These are phyloP conservation scores for Xylariomycetidae sp. DNA, from an alignment of 2,329 filamentous ascomycete species.

Conservation along the genomic window DNA sequence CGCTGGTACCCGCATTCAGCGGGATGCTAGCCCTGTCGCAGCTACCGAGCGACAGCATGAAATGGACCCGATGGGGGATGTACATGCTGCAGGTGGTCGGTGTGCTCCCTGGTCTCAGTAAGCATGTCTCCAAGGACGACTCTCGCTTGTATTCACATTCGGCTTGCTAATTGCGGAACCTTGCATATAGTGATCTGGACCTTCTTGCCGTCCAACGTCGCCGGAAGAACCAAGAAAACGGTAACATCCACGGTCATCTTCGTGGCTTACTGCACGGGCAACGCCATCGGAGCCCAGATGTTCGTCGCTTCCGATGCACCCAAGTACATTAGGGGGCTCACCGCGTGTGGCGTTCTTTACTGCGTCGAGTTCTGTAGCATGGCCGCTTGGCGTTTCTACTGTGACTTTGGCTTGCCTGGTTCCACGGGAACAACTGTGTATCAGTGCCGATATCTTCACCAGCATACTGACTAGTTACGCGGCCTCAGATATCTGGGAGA, in stretches of 20 bases:
- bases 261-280: conserved; percentile 14
- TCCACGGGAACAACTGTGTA: too few relatives aligned
- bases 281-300: conserved; percentile 16
- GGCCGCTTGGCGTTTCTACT: conserved; percentile 22
- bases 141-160: too few relatives aligned
- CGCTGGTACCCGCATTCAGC: conserved; percentile 24
- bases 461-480: neutral
- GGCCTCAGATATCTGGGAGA: conserved; percentile 22
- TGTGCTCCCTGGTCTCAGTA: conserved; percentile 21
- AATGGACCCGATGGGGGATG: conserved; percentile 29
- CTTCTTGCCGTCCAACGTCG: conserved; percentile 24
- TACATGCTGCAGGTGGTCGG: conserved; percentile 25
- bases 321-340: conserved; percentile 14
- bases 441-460: too few relatives aligned
- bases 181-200: conserved; percentile 24
- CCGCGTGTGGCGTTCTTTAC: conserved; percentile 20
- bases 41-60: conserved; percentile 17
- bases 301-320: conserved; percentile 16
- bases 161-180: too few relatives aligned
- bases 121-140: too few relatives aligned
- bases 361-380: conserved; percentile 21
- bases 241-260: conserved; percentile 13
- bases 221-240: conserved; percentile 18
- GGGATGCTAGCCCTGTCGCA: conserved; percentile 27
- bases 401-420: conserved; percentile 5